Percentiles rank a stretch among this genome's conserved stretches.
These are phyloP conservation scores for Imleria badia DNA, from an alignment of 768 basidiomycete species.

Conservation along the genomic window DNA sequence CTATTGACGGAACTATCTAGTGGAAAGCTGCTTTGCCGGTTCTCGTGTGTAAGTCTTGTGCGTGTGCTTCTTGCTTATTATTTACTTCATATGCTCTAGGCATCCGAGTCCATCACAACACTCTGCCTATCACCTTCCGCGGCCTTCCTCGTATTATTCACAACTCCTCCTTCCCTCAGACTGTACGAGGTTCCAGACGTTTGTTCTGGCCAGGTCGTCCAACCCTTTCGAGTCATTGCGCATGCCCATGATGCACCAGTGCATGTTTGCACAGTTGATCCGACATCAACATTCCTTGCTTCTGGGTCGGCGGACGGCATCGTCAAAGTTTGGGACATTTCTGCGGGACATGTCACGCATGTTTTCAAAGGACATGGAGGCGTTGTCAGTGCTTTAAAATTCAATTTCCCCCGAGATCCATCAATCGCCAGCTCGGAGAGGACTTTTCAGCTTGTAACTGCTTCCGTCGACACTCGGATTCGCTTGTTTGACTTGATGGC, in stretches of 20 bases:
- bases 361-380: conserved; percentile 96
- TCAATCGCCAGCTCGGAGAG: conserved; percentile 45
- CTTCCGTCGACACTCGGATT: conserved; percentile 87
- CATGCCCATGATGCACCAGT: conserved; percentile 93
- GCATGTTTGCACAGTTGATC: conserved; percentile 83
- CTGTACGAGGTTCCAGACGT: conserved; percentile 75
- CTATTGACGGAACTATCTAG: conserved; percentile 77
- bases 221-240: conserved; percentile 72
- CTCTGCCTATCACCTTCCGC: conserved; percentile 78
- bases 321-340: conserved; percentile 95
- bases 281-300: conserved; percentile 86
- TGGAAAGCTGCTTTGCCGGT: conserved; percentile 75
- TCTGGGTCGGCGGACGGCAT: conserved; percentile 96
- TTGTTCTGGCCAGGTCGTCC: conserved; percentile 48
- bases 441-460: conserved; percentile 83
- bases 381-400: conserved; percentile 88
- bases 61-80: neutral
- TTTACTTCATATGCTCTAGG: conserved; percentile 47
- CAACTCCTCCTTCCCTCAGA: conserved; percentile 75
- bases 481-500: conserved; percentile 88
- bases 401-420: conserved; percentile 71
- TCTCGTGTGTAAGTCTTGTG: conserved; percentile 68
- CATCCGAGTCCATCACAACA: conserved; percentile 80
- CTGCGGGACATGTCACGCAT: conserved; percentile 87
- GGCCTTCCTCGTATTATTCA: conserved; percentile 75